Evolutionary conservation across 768 basidiomycete genomes (phyloP).

Genomic region (Suillus sp.): DNA sequence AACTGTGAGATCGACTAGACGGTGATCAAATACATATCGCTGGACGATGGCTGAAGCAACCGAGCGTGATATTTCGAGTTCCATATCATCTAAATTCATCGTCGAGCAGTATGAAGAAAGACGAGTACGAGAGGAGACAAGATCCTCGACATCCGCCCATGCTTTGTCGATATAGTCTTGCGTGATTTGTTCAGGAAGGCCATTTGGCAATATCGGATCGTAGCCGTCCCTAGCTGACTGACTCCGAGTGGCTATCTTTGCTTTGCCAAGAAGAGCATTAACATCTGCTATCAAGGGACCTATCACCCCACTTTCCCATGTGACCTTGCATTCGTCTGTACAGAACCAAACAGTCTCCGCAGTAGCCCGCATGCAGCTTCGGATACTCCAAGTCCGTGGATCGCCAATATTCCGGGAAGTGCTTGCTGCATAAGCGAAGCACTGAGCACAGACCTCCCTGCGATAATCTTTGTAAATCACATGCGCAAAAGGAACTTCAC

Average conservation of each 20-base stretch:
- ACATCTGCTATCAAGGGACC: constrained; percentile 35
- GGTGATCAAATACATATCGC: constrained; percentile 35
- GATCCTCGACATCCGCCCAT: constrained; percentile 47
- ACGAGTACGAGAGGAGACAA: constrained; percentile 26
- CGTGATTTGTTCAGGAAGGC: constrained; percentile 31
- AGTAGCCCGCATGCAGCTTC: constrained; percentile 28
- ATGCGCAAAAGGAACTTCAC: constrained; percentile 52
- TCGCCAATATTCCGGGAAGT: constrained; percentile 17
- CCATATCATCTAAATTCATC: constrained; percentile 48
- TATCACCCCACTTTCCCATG: constrained; percentile 42
- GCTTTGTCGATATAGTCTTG: constrained; percentile 43
- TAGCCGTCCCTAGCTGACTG: constrained; percentile 20
- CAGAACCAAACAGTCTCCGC: constrained; percentile 60
- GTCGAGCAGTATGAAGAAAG: constrained; percentile 28
- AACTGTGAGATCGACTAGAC: constrained; percentile 15
- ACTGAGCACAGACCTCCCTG: constrained; percentile 66
- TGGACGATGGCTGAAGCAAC: constrained; percentile 53
- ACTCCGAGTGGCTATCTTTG: constrained; percentile 30
- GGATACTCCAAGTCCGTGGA: constrained; percentile 47
- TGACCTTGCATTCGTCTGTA: constrained; percentile 45
- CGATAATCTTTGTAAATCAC: constrained; percentile 65
- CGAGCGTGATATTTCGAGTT: constrained; percentile 60
- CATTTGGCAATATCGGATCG: constrained; percentile 15
- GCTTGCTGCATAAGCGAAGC: constrained; percentile 57
- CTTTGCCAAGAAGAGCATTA: constrained; percentile 40